Conservation (phyloP, 2,329 filamentous ascomycete species). For the Aureobasidium subglaciale region DNA sequence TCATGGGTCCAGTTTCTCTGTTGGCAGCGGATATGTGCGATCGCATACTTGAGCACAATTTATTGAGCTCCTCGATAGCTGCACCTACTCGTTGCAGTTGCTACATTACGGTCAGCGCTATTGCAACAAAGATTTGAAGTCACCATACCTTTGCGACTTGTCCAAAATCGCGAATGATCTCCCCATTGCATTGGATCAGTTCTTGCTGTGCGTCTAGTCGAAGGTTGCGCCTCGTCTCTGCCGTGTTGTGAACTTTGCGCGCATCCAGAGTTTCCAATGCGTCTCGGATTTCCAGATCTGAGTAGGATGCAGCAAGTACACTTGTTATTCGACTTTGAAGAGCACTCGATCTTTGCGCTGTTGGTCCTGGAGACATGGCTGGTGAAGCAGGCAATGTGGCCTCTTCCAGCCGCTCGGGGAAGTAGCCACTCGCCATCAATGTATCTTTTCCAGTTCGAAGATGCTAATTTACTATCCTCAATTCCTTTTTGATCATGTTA, state of each 20-base stretch:
- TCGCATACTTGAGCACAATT: constrained; percentile 73
- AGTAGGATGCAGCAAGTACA: constrained; percentile 85
- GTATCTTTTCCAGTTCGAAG: neutral
- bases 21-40: constrained; percentile 68
- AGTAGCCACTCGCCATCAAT: constrained; percentile 11
- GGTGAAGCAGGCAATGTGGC: neutral
- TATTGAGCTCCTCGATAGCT: constrained; percentile 71
- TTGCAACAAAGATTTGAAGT: neutral
- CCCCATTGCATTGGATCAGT: constrained; percentile 85
- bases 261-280: constrained; percentile 71
- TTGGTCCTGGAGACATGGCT: constrained; percentile 6
- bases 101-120: constrained; percentile 36
- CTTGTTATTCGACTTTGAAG: constrained; percentile 75
- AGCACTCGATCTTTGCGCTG: constrained; percentile 48
- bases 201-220: constrained; percentile 82
- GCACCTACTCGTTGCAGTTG: constrained; percentile 80
- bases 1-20: constrained; percentile 62
- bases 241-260: constrained; percentile 62
- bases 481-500: neutral
- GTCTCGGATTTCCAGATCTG: constrained; percentile 85
- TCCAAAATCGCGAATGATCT: constrained; percentile 82
- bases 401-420: constrained; percentile 10
- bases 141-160: constrained; percentile 68
- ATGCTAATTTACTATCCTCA: neutral
- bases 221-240: constrained; percentile 70